Conservation (phyloP, 2,329 filamentous ascomycete species). For the Arachnomyces sp. region DNA sequence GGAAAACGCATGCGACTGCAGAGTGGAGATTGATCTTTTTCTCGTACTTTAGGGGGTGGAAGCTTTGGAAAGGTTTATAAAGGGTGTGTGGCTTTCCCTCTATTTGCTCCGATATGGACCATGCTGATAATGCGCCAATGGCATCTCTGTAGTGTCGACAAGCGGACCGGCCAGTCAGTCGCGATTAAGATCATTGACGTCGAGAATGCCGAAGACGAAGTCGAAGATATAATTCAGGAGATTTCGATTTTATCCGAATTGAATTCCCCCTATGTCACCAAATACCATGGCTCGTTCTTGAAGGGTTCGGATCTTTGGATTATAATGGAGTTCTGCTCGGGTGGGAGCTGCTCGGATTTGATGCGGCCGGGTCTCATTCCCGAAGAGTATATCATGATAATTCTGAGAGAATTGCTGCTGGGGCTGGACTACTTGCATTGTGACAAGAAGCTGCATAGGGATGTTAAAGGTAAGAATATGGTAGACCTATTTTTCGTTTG, state of each 20-base stretch:
- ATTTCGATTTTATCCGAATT: constrained; percentile 95
- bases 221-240: constrained; percentile 98
- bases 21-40: constrained; percentile 17
- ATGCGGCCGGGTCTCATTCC: constrained; percentile 88
- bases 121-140: constrained; percentile 5
- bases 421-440: constrained; percentile 88
- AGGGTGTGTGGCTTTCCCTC: constrained; percentile 52
- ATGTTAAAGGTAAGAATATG: constrained; percentile 69
- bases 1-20: too few species aligned
- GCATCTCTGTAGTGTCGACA: constrained; percentile 62
- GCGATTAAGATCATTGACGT: constrained; percentile 99
- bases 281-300: constrained; percentile 94
- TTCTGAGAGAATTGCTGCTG: constrained; percentile 78
- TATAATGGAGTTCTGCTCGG: constrained; percentile 98
- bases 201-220: constrained; percentile 97
- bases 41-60: constrained; percentile 61
- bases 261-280: constrained; percentile 91
- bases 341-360: constrained; percentile 89
- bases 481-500: not conserved
- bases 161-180: constrained; percentile 83
- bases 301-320: constrained; percentile 98
- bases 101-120: constrained; percentile 1
- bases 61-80: constrained; percentile 99
- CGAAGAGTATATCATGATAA: constrained; percentile 96
- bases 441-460: constrained; percentile 92